Conservation (phyloP, 1,284 basidiomycete species). For the Leccinum pachyderme region DNA sequence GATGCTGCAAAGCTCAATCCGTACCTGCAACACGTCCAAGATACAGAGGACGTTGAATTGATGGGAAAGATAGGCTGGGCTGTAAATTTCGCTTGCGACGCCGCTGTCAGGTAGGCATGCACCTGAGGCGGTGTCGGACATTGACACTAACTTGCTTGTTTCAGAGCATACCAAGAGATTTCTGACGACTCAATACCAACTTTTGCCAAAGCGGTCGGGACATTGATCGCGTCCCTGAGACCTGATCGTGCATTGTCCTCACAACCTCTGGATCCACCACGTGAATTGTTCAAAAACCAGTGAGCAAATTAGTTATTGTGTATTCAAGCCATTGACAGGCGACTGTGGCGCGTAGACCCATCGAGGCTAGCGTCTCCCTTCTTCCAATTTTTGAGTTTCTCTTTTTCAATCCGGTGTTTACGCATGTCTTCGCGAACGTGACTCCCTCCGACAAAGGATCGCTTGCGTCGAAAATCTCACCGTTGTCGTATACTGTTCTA, state of each 20-base stretch:
- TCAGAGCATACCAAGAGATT: constrained; percentile 55
- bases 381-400: constrained; percentile 61
- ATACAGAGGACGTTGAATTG: constrained; percentile 45
- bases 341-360: constrained; percentile 43
- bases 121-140: neutral
- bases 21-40: constrained; percentile 52
- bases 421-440: constrained; percentile 41
- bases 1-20: constrained; percentile 65
- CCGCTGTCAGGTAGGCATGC: constrained; percentile 46
- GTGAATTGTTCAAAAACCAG: constrained; percentile 58
- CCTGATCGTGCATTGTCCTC: constrained; percentile 52
- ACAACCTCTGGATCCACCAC: constrained; percentile 43
- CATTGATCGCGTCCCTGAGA: constrained; percentile 48
- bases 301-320: constrained; percentile 29
- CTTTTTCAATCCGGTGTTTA: constrained; percentile 47
- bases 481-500: constrained; percentile 47
- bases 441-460: constrained; percentile 27
- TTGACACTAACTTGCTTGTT: neutral
- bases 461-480: constrained; percentile 18
- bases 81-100: constrained; percentile 47
- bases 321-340: neutral
- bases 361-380: constrained; percentile 56
- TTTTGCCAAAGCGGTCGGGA: constrained; percentile 47
- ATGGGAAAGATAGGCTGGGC: constrained; percentile 59
- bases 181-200: constrained; percentile 51